Evolutionary conservation across 768 basidiomycete species (phyloP).

Genomic region (Mycena rosella): DNA sequence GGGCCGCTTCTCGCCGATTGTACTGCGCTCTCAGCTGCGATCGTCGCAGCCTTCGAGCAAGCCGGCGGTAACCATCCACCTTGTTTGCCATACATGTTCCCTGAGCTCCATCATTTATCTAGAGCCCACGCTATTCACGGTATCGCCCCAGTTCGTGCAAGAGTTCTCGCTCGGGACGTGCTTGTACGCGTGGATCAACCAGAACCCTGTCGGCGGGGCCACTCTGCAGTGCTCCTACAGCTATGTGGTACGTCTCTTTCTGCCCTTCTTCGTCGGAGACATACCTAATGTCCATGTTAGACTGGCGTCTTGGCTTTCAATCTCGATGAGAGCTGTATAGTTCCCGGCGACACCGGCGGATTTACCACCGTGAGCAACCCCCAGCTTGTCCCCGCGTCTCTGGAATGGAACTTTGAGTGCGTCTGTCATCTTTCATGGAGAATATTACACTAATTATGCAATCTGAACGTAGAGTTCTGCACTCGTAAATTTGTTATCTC

Average conservation of each 20-base stretch:
- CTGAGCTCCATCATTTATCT: neutral
- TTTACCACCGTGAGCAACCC: conserved; percentile 6
- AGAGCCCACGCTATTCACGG: conserved; percentile 6
- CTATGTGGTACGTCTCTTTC: neutral
- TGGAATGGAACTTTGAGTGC: conserved; percentile 22
- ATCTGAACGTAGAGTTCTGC: conserved; percentile 8
- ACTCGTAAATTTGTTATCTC: neutral
- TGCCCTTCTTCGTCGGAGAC: neutral
- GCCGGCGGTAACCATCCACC: neutral
- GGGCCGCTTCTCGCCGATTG: conserved; percentile 14
- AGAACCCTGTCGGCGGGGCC: conserved; percentile 20
- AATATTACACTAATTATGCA: conserved; percentile 3
- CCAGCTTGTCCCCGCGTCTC: neutral
- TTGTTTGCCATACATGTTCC: neutral
- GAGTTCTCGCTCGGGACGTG: conserved; percentile 29
- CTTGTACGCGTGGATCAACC: conserved; percentile 27
- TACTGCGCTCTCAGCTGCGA: neutral
- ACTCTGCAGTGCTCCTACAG: conserved; percentile 12
- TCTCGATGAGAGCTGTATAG: conserved; percentile 2
- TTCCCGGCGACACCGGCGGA: conserved; percentile 9
- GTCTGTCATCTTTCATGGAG: conserved; percentile 5
- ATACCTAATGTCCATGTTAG: conserved; percentile 8
- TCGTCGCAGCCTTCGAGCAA: too few species aligned
- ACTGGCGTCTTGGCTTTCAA: neutral
- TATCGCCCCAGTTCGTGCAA: conserved; percentile 20